These are phyloP conservation scores for Barnettozyma botsteinii DNA, from an alignment of 805 yeast species.

Conservation along the genomic window DNA sequence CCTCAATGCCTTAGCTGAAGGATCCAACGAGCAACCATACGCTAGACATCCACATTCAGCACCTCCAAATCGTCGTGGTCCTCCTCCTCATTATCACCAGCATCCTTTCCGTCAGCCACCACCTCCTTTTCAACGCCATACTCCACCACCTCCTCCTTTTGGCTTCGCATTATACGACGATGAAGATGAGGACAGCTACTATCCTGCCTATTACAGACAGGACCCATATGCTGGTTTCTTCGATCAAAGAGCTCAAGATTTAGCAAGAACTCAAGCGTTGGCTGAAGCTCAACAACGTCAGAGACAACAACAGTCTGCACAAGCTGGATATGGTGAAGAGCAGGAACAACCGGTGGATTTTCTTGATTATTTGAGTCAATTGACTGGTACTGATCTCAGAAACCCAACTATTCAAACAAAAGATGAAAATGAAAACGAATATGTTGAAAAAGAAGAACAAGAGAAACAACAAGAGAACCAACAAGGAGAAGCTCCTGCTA, in stretches of 20 bases:
- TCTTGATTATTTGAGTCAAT: slow-evolving; percentile 2
- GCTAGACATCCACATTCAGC: no score
- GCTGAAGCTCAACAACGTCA: not conserved
- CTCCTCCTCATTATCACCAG: no score
- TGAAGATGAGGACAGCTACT: slow-evolving; percentile 11
- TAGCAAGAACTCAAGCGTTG: not conserved
- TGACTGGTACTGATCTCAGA: slow-evolving; percentile 1
- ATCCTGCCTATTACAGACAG: slow-evolving; percentile 9
- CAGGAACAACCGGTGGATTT: not conserved
- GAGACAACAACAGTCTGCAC: not conserved
- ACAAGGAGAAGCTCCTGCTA: not conserved
- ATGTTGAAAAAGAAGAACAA: not conserved
- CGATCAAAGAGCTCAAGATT: not conserved
- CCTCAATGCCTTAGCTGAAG: slow-evolving; percentile 17
- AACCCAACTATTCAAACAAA: not conserved
- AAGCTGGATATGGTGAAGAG: not conserved
- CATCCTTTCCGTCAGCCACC: not conserved
- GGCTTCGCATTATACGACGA: slow-evolving; percentile 5
- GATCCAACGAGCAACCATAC: slow-evolving; percentile 8
- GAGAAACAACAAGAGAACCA: no score
- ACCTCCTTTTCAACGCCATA: slow-evolving; percentile 3
- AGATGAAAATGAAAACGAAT: not conserved
- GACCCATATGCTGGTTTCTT: slow-evolving; percentile 6
- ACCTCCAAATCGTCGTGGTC: no score
- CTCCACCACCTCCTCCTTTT: slow-evolving; percentile 2